A percentile compares a stretch with the other conserved stretches of the same genome.
Conservation (phyloP, 2,329 filamentous ascomycete species). For the Colletotrichum truncatum region DNA sequence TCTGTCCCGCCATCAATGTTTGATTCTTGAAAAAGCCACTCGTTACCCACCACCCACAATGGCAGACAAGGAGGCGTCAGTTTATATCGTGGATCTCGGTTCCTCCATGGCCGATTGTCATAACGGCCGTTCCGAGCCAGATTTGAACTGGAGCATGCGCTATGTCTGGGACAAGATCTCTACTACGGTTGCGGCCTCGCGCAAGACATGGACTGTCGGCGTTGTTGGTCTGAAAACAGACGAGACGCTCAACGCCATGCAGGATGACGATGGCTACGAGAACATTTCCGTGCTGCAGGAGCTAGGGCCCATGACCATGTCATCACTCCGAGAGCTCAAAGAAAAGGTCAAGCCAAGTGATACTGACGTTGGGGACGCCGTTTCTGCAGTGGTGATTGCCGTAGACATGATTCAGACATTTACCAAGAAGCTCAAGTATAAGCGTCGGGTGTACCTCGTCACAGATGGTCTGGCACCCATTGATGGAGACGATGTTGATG, state of each 20-base stretch:
- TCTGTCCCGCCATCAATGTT: background rate
- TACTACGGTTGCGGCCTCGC: slow-evolving; percentile 73
- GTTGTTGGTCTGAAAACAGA: slow-evolving; percentile 87
- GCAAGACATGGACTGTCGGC: slow-evolving; percentile 76
- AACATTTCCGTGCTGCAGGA: slow-evolving; percentile 85
- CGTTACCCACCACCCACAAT: slow-evolving; percentile 57
- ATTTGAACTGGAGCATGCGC: slow-evolving; percentile 88
- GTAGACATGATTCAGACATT: slow-evolving; percentile 84
- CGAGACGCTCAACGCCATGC: slow-evolving; percentile 74
- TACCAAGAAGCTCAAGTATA: slow-evolving; percentile 85
- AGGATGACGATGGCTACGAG: slow-evolving; percentile 77
- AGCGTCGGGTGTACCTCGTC: slow-evolving; percentile 82
- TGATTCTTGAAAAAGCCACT: background rate
- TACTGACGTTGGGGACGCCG: slow-evolving; percentile 79
- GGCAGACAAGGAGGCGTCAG: slow-evolving; percentile 91
- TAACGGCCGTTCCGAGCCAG: slow-evolving; percentile 76
- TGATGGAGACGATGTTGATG: slow-evolving; percentile 74
- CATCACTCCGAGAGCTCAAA: slow-evolving; percentile 73
- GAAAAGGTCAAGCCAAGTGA: slow-evolving; percentile 71
- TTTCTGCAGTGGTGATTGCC: slow-evolving; percentile 88
- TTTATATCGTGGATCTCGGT: slow-evolving; percentile 92
- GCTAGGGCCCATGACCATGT: slow-evolving; percentile 68
- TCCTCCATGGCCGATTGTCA: slow-evolving; percentile 81
- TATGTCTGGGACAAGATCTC: slow-evolving; percentile 94
- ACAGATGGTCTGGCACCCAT: slow-evolving; percentile 82